Evolutionary conservation across 2,329 filamentous ascomycete genomes (phyloP).

Genomic region (Aspergillus sp.): DNA sequence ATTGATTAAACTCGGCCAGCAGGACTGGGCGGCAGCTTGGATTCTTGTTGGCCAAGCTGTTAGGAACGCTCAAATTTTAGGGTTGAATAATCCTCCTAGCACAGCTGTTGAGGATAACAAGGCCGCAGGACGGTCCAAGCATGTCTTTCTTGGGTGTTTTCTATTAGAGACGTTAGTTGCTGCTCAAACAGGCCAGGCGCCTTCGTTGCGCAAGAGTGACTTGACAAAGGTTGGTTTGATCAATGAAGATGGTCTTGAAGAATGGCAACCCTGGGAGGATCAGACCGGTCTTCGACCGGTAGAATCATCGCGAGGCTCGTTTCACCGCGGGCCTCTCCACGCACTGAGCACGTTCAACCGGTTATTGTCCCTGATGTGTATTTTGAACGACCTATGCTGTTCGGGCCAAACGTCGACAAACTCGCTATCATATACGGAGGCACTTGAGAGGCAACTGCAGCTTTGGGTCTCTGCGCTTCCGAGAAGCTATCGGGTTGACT

Average conservation of each 20-base stretch:
- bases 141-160: conserved; percentile 53
- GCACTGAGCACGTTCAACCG: conserved; percentile 56
- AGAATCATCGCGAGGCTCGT: conserved; percentile 26
- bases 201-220: conserved; percentile 52
- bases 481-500: conserved; percentile 29
- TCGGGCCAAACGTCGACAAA: conserved; percentile 22
- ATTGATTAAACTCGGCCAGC: conserved; percentile 62
- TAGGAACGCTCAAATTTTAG: conserved; percentile 42
- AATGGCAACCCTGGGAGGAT: conserved; percentile 72
- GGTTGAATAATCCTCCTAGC: conserved; percentile 42
- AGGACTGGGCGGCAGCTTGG: conserved; percentile 61
- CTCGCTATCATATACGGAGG: conserved; percentile 28
- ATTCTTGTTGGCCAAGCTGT: conserved; percentile 65
- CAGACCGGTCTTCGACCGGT: conserved; percentile 34
- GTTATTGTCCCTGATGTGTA: conserved; percentile 42
- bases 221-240: conserved; percentile 51
- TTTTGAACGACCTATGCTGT: conserved; percentile 34
- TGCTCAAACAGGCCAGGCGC: conserved; percentile 44
- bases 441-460: conserved; percentile 31
- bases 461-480: conserved; percentile 33
- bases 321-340: conserved; percentile 42
- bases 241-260: conserved; percentile 67
- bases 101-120: conserved; percentile 41
- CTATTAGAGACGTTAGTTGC: conserved; percentile 55
- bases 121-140: conserved; percentile 39